Evolutionary conservation across 352 stramenopile species (phyloP).

Genomic region (Phytophthora quininea): DNA sequence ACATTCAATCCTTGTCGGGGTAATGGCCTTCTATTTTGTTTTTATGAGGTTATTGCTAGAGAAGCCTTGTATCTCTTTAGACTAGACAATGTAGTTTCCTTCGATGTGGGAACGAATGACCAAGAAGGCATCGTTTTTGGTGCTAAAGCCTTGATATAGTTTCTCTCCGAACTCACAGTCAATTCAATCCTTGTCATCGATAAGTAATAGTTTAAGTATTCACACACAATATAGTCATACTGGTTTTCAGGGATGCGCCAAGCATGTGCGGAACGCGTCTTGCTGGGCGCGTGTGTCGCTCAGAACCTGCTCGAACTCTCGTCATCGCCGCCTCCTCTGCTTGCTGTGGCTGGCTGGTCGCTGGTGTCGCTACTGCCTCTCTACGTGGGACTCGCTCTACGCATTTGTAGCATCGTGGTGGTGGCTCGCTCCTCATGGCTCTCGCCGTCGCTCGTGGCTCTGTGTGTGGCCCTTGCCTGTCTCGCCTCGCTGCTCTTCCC

Average conservation of each 20-base stretch:
- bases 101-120: too few relatives aligned
- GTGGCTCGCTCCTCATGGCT: constrained; percentile 8
- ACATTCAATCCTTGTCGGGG: too few relatives aligned
- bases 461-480: constrained; percentile 26
- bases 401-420: neutral
- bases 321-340: neutral
- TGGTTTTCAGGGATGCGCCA: neutral
- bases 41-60: too few relatives aligned
- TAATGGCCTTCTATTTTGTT: too few relatives aligned
- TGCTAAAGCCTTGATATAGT: too few relatives aligned
- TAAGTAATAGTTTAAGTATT: too few relatives aligned
- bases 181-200: too few relatives aligned
- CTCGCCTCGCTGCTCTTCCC: constrained; percentile 56
- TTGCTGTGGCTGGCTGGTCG: constrained; percentile 12
- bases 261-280: constrained; percentile 15
- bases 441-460: neutral
- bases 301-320: constrained; percentile 13
- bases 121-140: too few relatives aligned
- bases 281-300: constrained; percentile 16
- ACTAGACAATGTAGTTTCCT: too few relatives aligned
- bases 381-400: constrained; percentile 33
- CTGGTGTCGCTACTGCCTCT: constrained; percentile 26
- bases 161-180: too few relatives aligned
- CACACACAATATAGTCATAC: too few relatives aligned
- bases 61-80: too few relatives aligned